phyloP scores from a whole-genome alignment of 1,284 basidiomycete genomes.

The Pterulicium gracile region DNA sequence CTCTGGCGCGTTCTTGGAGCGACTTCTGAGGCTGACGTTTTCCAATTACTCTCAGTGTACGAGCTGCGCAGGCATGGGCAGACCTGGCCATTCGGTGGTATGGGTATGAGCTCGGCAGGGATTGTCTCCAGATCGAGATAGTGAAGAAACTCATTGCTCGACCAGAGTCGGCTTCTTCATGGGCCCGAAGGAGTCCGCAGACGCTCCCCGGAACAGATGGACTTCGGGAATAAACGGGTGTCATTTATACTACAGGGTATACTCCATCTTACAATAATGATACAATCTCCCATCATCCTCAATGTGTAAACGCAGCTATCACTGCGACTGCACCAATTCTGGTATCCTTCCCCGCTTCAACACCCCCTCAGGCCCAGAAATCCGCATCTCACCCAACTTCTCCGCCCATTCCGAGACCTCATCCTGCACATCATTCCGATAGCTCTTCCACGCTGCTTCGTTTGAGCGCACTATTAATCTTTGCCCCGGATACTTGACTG shows the following conservation, averaged over 20 bases:
- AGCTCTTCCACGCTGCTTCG: neutral
- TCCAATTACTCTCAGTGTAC: conserved; percentile 21
- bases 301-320: neutral
- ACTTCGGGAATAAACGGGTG: neutral
- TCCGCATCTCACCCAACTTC: neutral
- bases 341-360: neutral
- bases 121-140: conserved; percentile 33
- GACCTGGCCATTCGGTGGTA: conserved; percentile 39
- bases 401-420: neutral
- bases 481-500: neutral
- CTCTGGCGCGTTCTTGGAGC: neutral
- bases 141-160: conserved; percentile 23
- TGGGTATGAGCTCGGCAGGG: conserved; percentile 40
- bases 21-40: neutral
- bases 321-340: neutral
- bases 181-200: conserved; percentile 29
- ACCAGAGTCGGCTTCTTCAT: conserved; percentile 33
- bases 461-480: neutral
- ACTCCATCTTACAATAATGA: neutral
- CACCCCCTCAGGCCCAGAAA: neutral
- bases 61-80: conserved; percentile 37
- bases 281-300: neutral
- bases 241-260: neutral
- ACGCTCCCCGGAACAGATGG: conserved; percentile 23
- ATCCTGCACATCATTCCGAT: neutral